phyloP scores from a whole-genome alignment of 345 rosid genomes.

The Brassica rapa region DNA sequence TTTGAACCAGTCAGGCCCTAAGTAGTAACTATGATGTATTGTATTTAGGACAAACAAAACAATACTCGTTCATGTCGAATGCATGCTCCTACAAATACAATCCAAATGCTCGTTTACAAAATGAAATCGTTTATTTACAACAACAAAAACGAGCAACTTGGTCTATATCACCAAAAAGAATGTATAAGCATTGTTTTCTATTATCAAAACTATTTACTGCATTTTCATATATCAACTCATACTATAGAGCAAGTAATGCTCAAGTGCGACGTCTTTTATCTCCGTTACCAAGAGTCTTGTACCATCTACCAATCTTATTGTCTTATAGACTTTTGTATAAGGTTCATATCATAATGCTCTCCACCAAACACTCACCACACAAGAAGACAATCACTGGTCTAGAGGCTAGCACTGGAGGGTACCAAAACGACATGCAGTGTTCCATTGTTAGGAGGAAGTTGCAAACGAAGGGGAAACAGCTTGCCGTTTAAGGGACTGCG shows the following conservation, averaged over 20 bases:
- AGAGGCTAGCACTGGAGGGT: slow-evolving; percentile 44
- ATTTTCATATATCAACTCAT: not conserved
- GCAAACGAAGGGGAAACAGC: slow-evolving; percentile 83
- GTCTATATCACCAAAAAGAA: not conserved
- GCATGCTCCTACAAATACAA: slow-evolving; percentile 1
- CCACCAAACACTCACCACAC: slow-evolving; percentile 18
- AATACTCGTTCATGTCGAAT: not conserved
- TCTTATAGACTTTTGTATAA: slow-evolving; percentile 5
- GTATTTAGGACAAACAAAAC: not conserved
- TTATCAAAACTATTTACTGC: slow-evolving; percentile 30
- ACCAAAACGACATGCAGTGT: slow-evolving; percentile 78
- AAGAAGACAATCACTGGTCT: slow-evolving; percentile 18
- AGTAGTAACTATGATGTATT: not conserved
- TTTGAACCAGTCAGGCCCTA: too few relatives aligned
- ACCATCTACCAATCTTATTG: slow-evolving; percentile 21
- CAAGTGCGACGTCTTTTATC: not conserved
- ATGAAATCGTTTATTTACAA: slow-evolving; percentile 27
- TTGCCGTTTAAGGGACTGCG: slow-evolving; percentile 85
- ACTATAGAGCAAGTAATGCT: not conserved
- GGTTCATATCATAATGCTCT: slow-evolving; percentile 21
- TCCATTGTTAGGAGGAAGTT: slow-evolving; percentile 89
- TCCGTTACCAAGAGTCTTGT: slow-evolving; percentile 15
- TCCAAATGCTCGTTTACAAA: slow-evolving; percentile 5
- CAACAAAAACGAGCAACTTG: slow-evolving; percentile 16
- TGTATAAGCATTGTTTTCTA: not conserved